These are phyloP conservation scores for Brassica juncea DNA, from an alignment of 345 rosid genomes.

Conservation along the genomic window DNA sequence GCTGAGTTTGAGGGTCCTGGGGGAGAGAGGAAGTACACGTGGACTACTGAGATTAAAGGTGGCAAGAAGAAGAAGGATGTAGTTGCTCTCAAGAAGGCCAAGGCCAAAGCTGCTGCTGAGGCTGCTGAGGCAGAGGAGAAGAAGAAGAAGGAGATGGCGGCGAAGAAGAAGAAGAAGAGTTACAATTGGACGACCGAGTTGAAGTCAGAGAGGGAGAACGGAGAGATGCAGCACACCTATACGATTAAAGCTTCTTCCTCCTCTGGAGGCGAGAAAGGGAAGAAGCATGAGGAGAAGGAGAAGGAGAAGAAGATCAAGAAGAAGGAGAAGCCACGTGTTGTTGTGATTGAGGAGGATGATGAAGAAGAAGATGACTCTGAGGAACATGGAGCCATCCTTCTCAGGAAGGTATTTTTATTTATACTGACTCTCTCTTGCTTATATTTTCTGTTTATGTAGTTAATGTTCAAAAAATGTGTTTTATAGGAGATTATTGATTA, in stretches of 20 bases:
- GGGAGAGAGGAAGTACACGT: conserved; percentile 68
- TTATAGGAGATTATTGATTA: neutral
- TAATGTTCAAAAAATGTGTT: no score
- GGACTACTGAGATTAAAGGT: conserved; percentile 62
- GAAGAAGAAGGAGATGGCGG: conserved; percentile 37
- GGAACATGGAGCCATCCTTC: conserved; percentile 50
- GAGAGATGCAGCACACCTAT: conserved; percentile 55
- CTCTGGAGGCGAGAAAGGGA: conserved; percentile 44
- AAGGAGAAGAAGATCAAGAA: conserved; percentile 52
- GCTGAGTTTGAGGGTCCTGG: conserved; percentile 68
- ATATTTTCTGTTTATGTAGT: conserved; percentile 1
- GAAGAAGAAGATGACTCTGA: conserved; percentile 34
- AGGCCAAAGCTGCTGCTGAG: neutral
- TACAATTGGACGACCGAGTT: conserved; percentile 80
- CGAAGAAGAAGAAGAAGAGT: conserved; percentile 38
- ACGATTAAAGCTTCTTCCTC: conserved; percentile 54
- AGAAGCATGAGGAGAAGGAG: conserved; percentile 34
- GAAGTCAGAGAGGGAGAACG: conserved; percentile 61
- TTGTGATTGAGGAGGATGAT: conserved; percentile 62
- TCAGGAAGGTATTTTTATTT: conserved; percentile 56
- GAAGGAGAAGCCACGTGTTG: conserved; percentile 56
- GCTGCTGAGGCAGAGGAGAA: conserved; percentile 50
- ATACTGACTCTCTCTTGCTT: neutral
- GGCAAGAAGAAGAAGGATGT: conserved; percentile 35
- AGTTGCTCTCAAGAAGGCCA: conserved; percentile 19